These are phyloP conservation scores for Polyporus arcularius DNA, from an alignment of 768 basidiomycete species.

Conservation along the genomic window DNA sequence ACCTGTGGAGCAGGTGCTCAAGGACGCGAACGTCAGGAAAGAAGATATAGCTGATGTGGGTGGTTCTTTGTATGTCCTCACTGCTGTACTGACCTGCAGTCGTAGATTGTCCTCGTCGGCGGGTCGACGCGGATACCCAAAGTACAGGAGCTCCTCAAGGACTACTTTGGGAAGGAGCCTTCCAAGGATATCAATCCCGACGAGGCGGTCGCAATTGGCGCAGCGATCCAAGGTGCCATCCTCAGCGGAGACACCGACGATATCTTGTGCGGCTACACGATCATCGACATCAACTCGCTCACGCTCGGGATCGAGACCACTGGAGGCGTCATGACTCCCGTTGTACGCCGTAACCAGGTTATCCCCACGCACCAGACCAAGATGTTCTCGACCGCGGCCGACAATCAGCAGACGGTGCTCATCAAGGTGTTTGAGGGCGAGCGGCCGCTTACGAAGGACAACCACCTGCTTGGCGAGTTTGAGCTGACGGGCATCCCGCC, in stretches of 20 bases:
- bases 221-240: constrained; percentile 95
- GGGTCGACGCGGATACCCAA: constrained; percentile 98
- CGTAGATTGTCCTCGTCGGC: constrained; percentile 81
- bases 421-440: constrained; percentile 41
- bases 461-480: constrained; percentile 50
- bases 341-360: constrained; percentile 59
- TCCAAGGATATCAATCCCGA: constrained; percentile 98
- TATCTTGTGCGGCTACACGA: constrained; percentile 73
- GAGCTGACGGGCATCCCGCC: constrained; percentile 48
- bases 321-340: constrained; percentile 56
- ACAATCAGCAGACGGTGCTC: constrained; percentile 49
- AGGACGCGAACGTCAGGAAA: constrained; percentile 95
- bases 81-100: not conserved
- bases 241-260: constrained; percentile 83
- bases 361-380: constrained; percentile 60
- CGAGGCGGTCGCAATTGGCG: constrained; percentile 96
- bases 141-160: constrained; percentile 95
- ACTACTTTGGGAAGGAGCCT: constrained; percentile 94
- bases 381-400: constrained; percentile 33
- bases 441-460: constrained; percentile 47
- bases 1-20: constrained; percentile 95
- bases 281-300: constrained; percentile 81
- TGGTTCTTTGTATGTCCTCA: not conserved
- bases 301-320: constrained; percentile 64
- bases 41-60: constrained; percentile 84